These are phyloP conservation scores for Colletotrichum sp. DNA, from an alignment of 2,329 filamentous ascomycete species.

Conservation along the genomic window DNA sequence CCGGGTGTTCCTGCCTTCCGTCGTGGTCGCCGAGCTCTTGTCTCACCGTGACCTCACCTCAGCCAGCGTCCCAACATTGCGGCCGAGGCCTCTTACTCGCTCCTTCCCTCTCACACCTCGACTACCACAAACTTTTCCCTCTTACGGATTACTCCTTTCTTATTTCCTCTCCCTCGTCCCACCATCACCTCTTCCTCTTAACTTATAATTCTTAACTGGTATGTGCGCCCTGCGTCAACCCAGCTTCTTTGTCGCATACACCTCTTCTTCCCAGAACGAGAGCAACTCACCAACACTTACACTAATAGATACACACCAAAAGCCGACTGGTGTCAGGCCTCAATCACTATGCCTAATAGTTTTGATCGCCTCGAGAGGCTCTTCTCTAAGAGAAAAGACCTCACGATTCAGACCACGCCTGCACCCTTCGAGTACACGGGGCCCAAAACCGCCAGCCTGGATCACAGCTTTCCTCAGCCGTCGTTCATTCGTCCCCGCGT, in stretches of 20 bases:
- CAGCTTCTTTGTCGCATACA: neutral
- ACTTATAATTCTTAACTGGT: neutral
- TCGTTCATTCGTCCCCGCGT: conserved; percentile 63
- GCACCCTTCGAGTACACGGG: neutral
- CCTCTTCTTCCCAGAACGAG: neutral
- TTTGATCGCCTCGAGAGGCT: conserved; percentile 49
- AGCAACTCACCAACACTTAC: neutral
- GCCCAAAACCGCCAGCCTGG: conserved; percentile 26
- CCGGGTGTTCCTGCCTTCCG: conserved; percentile 9
- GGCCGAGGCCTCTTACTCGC: neutral
- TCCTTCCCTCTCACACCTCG: neutral
- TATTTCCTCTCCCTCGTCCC: neutral
- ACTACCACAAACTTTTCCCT: neutral
- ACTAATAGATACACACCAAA: neutral
- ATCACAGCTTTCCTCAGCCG: conserved; percentile 52
- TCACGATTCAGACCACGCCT: neutral
- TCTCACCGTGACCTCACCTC: conserved; percentile 4
- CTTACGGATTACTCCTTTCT: neutral
- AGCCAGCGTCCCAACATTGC: neutral
- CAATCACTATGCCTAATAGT: conserved; percentile 15
- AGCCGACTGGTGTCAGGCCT: neutral
- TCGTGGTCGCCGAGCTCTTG: conserved; percentile 8
- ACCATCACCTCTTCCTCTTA: neutral
- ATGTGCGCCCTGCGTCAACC: neutral
- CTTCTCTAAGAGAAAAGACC: conserved; percentile 50